Evolutionary conservation across 2,329 filamentous ascomycete genomes (phyloP).

Genomic region (Zasmidium angulare): DNA sequence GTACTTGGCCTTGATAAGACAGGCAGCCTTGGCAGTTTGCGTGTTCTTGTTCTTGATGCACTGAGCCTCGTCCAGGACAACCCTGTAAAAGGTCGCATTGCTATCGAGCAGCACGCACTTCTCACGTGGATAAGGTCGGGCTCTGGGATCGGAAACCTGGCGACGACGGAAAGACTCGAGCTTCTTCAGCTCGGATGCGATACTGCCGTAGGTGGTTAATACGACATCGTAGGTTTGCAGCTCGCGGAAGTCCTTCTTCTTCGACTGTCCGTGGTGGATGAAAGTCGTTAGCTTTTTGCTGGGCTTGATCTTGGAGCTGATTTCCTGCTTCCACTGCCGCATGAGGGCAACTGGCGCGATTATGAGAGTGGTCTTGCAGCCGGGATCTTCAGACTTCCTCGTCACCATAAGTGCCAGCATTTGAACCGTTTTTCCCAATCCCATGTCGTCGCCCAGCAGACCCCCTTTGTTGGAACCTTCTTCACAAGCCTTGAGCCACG

Average conservation of each 20-base stretch:
- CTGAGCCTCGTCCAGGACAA: slow-evolving; percentile 73
- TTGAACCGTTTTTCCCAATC: slow-evolving; percentile 80
- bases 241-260: slow-evolving; percentile 59
- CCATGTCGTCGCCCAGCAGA: slow-evolving; percentile 80
- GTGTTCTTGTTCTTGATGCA: slow-evolving; percentile 75
- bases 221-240: slow-evolving; percentile 71
- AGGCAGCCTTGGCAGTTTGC: slow-evolving; percentile 60
- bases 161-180: slow-evolving; percentile 54
- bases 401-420: slow-evolving; percentile 74
- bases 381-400: slow-evolving; percentile 59
- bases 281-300: slow-evolving; percentile 62
- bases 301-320: slow-evolving; percentile 65
- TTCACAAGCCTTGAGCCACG: slow-evolving; percentile 76
- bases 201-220: slow-evolving; percentile 74
- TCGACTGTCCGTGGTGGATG: slow-evolving; percentile 64
- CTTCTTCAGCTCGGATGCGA: slow-evolving; percentile 66
- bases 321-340: slow-evolving; percentile 82
- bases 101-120: slow-evolving; percentile 47
- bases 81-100: slow-evolving; percentile 60
- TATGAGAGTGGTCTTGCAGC: slow-evolving; percentile 74
- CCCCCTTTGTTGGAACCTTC: slow-evolving; percentile 70
- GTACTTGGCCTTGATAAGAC: slow-evolving; percentile 58
- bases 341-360: slow-evolving; percentile 77
- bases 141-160: slow-evolving; percentile 46
- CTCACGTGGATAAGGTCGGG: slow-evolving; percentile 33